Conservation (phyloP, 345 rosid species). For the Iberis pinnata region DNA sequence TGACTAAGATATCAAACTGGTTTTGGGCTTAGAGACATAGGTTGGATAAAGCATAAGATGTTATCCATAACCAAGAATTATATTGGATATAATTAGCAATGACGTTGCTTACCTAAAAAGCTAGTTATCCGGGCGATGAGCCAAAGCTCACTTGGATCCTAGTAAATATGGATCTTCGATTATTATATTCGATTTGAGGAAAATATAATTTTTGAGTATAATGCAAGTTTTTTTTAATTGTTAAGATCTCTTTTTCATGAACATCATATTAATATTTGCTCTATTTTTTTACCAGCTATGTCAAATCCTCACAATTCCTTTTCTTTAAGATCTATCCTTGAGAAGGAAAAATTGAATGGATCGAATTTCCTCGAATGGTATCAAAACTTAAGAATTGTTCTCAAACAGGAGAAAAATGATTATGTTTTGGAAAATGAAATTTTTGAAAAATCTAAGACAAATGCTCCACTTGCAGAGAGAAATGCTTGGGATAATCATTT, state of each 20-base stretch:
- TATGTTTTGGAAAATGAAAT: no score
- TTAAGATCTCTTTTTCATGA: neutral
- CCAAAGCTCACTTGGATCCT: constrained; percentile 19
- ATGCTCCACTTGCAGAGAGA: no score
- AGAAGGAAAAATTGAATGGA: neutral
- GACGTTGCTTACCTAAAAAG: neutral
- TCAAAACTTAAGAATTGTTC: no score
- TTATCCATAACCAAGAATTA: neutral
- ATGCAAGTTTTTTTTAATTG: neutral
- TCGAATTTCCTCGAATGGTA: neutral
- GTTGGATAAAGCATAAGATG: neutral
- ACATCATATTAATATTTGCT: neutral
- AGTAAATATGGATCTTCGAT: neutral
- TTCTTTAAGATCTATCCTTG: neutral
- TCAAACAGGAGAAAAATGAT: no score
- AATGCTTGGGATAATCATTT: no score
- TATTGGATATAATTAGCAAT: neutral
- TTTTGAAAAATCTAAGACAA: no score
- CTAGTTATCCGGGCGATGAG: neutral
- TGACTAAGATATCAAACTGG: neutral
- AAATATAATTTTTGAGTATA: neutral
- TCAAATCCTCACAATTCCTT: neutral
- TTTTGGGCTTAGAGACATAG: neutral
- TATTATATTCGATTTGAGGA: neutral
- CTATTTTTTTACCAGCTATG: no score